Evolutionary conservation across 2,329 filamentous ascomycete genomes (phyloP).

Genomic region (Daldinia sp.): DNA sequence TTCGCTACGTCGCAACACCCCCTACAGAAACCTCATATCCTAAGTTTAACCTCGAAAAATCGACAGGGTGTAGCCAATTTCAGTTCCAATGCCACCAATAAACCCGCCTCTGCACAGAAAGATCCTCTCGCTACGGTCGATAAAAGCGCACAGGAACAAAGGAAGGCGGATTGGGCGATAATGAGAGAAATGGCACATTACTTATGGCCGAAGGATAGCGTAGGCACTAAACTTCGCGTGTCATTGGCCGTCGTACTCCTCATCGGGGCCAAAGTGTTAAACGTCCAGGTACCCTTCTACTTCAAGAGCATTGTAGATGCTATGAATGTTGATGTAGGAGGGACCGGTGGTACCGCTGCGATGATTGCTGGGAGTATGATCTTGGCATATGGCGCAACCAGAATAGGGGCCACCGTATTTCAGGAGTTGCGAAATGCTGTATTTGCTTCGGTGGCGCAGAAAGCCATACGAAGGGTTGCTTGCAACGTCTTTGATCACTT

Average conservation of each 20-base stretch:
- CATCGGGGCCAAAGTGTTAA: conserved; percentile 90
- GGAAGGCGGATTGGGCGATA: conserved; percentile 97
- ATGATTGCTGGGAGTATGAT: conserved; percentile 93
- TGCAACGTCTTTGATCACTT: conserved; percentile 93
- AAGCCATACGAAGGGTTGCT: conserved; percentile 90
- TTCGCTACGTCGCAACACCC: conserved; percentile 40
- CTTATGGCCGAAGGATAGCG: conserved; percentile 90
- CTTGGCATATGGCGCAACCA: conserved; percentile 86
- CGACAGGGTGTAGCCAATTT: conserved; percentile 27
- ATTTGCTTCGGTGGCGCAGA: conserved; percentile 96
- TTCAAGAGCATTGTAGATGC: conserved; percentile 98
- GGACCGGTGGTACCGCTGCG: conserved; percentile 85
- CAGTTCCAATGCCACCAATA: conserved; percentile 35
- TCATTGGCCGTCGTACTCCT: conserved; percentile 83
- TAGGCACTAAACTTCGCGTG: conserved; percentile 85
- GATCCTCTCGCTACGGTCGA: conserved; percentile 71
- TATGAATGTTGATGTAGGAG: conserved; percentile 95
- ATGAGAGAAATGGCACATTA: conserved; percentile 98
- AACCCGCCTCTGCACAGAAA: conserved; percentile 36
- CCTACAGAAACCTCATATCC: conserved; percentile 24
- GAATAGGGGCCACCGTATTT: conserved; percentile 88
- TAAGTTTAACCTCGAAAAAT: conserved; percentile 12
- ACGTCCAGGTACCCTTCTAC: conserved; percentile 98
- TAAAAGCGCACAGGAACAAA: conserved; percentile 82
- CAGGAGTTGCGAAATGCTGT: conserved; percentile 95